Base-by-base conservation (phyloP, 495 filamentous ascomycete species). In the Talaromyces trachyspermus region DNA sequence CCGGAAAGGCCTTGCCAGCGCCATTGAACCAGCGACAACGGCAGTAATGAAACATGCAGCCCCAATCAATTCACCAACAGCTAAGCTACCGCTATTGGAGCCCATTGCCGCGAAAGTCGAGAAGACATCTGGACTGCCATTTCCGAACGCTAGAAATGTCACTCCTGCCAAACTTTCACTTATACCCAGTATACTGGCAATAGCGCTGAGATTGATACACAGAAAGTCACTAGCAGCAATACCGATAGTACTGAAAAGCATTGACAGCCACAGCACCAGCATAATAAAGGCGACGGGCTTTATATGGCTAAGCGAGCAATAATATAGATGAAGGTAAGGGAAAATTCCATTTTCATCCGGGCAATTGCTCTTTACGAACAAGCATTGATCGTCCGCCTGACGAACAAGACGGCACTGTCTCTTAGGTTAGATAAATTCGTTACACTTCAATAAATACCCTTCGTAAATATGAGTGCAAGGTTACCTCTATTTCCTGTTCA, bases 61-160 rank as follows among this genome's bases (percentile, higher is more conserved):
- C 14, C 94, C 94, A 23, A 99, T 88, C 42, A 99, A 72, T 66
- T 99, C 94, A 24, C 94, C 94, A 50, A 97, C 81, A 1, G 94
- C 94, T 65, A 99, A 75, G 64, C 90, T 95, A 3, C 89, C 94
- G 57, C 89, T 95, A 55, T 97, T 86, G 20, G 90, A 92, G 60
- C 82, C 83, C 90, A 99, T 97, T 49, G 94, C 94, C 23, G 91
- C 94, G 59, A 97, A 96, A 2, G 94, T 99, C 30, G 88, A 95
- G 64, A 99, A 99, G 14, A 99, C 90, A 64, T 99, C 94, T 0
- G 94, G 94, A 53, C 90, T 96, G n/a, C 94, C 94, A 68, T 99
- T 99, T 44, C 94, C 94, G 64, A 99, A 92, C 3, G 94, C 94
- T 42, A 97, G 72, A 55, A 99, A 95, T 1, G 94, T 99, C 14